These are phyloP conservation scores for Solanum appendiculatum DNA, from an alignment of 257 asterid genomes.

Conservation along the genomic window DNA sequence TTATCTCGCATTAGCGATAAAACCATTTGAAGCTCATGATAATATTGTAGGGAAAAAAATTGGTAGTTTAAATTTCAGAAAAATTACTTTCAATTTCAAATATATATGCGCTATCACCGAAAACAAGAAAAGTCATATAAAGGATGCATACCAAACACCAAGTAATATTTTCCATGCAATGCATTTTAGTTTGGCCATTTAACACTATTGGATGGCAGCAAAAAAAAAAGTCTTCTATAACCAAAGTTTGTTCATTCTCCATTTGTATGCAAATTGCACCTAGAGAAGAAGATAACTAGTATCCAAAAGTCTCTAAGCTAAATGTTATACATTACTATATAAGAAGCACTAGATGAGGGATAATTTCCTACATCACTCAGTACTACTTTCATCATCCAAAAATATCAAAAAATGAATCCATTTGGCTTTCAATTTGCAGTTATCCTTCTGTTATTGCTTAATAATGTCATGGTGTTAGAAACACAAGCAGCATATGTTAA, in stretches of 20 bases:
- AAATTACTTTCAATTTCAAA: too few species aligned
- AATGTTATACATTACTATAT: neutral
- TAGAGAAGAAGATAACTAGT: neutral
- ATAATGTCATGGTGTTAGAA: neutral
- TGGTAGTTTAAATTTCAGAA: neutral
- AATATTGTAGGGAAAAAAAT: too few species aligned
- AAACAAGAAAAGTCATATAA: neutral
- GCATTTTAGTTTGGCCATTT: neutral
- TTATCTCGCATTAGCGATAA: neutral
- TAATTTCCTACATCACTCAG: neutral
- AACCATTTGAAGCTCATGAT: neutral
- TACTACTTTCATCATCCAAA: neutral
- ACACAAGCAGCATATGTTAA: neutral
- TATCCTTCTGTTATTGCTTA: neutral
- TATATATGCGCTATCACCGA: too few species aligned
- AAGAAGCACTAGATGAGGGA: neutral
- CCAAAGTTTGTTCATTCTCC: slow-evolving; percentile 1
- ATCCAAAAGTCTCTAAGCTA: neutral
- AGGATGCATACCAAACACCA: neutral
- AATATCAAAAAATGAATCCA: neutral
- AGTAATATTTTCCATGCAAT: neutral
- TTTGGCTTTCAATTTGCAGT: neutral
- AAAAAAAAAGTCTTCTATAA: neutral
- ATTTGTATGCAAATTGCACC: neutral
- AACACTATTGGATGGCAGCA: neutral